These are phyloP conservation scores for Aspergillus bombycis DNA, from an alignment of 2,329 filamentous ascomycete species.

Conservation along the genomic window DNA sequence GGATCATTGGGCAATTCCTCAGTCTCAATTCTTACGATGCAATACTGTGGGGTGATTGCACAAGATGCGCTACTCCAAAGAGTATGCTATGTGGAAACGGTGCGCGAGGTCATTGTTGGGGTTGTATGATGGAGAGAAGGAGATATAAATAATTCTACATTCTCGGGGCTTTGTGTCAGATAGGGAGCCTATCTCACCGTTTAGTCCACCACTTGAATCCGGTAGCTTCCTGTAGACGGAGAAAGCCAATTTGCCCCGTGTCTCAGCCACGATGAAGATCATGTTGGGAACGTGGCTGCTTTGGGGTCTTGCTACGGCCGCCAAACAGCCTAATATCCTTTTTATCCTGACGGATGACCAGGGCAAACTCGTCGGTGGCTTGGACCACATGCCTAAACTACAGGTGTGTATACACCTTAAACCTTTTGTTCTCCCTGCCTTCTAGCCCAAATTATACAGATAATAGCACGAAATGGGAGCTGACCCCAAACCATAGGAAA, in stretches of 20 bases:
- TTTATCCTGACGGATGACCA: conserved; percentile 72
- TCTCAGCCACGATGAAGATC: background rate
- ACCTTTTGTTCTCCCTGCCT: background rate
- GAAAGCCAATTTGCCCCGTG: background rate
- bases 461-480: background rate
- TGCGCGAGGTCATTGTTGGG: background rate
- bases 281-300: background rate
- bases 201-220: background rate
- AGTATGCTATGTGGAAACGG: background rate
- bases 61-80: conserved; percentile 11
- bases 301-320: conserved; percentile 18
- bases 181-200: background rate
- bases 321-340: conserved; percentile 58
- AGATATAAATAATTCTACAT: background rate
- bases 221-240: background rate
- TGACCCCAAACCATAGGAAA: conserved; percentile 45
- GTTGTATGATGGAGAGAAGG: background rate
- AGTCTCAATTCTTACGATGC: background rate
- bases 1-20: background rate
- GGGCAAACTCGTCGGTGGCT: conserved; percentile 46
- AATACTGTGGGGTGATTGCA: conserved; percentile 26
- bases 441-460: too few species aligned
- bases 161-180: background rate
- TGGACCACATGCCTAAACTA: conserved; percentile 57
- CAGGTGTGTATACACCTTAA: conserved; percentile 16